Evolutionary conservation across 352 stramenopile species (phyloP).

Genomic region (Globisporangium barbulae): DNA sequence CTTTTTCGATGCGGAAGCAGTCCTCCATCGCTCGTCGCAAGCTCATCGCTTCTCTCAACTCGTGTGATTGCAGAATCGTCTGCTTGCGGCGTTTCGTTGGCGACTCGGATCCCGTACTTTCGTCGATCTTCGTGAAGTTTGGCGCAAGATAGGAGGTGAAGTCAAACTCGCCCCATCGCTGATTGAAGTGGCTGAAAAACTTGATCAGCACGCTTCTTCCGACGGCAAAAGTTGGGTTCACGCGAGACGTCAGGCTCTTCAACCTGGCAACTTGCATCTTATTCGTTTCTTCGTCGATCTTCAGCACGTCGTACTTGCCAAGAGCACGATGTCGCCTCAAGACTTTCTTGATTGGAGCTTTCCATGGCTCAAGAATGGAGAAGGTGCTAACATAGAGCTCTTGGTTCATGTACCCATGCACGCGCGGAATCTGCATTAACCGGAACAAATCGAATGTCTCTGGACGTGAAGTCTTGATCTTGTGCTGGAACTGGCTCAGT

Average conservation of each 20-base stretch:
- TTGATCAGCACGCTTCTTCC: constrained; percentile 63
- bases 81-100: constrained; percentile 44
- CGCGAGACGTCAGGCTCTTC: constrained; percentile 64
- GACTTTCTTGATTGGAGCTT: constrained; percentile 47
- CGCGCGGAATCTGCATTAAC: constrained; percentile 50
- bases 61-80: constrained; percentile 34
- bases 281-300: constrained; percentile 5
- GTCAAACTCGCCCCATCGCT: constrained; percentile 79
- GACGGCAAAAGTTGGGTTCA: constrained; percentile 77
- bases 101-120: constrained; percentile 6
- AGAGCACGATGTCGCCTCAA: constrained; percentile 49
- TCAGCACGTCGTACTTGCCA: constrained; percentile 15
- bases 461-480: constrained; percentile 35
- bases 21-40: constrained; percentile 77
- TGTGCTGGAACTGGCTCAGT: constrained; percentile 50
- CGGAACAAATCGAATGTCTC: constrained; percentile 71
- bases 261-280: constrained; percentile 41
- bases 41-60: constrained; percentile 54
- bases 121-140: constrained; percentile 31
- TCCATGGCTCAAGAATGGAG: constrained; percentile 56
- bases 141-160: constrained; percentile 63
- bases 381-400: constrained; percentile 65
- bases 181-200: constrained; percentile 84
- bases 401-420: constrained; percentile 57
- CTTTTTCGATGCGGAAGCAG: constrained; percentile 61